phyloP scores from a whole-genome alignment of 108 stramenopile genomes.

The Mediolabrus comicus region DNA sequence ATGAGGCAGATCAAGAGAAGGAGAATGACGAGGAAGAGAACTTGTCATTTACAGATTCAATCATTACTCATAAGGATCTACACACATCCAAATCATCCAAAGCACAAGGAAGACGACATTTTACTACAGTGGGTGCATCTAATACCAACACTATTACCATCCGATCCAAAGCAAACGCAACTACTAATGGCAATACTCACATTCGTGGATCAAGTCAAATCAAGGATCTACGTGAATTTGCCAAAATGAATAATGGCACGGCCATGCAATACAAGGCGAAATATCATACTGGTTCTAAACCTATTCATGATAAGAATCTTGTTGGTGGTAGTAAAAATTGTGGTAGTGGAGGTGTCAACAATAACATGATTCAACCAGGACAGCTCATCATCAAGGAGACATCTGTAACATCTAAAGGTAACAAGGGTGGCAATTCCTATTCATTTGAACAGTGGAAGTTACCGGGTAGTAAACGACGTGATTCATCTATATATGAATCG shows the following conservation, averaged over 20 bases:
- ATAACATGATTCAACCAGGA: background rate
- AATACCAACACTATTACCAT: background rate
- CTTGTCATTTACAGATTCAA: background rate
- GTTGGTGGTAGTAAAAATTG: background rate
- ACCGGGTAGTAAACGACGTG: constrained; percentile 1
- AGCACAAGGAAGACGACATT: background rate
- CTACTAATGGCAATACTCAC: background rate
- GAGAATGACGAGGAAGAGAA: background rate
- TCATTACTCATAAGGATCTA: too few relatives aligned
- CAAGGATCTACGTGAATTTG: background rate
- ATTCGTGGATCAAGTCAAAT: background rate
- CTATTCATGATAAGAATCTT: background rate
- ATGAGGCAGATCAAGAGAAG: background rate
- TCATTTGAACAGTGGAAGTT: background rate
- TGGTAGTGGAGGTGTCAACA: background rate
- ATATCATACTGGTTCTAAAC: background rate
- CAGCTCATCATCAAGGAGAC: constrained; percentile 1
- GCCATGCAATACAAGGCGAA: background rate
- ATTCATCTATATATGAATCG: background rate
- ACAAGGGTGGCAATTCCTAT: background rate
- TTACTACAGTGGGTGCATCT: background rate
- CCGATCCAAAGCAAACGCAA: background rate
- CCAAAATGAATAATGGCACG: background rate
- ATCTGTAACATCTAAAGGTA: background rate
- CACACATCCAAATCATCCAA: too few relatives aligned